Percentiles rank a stretch among this genome's conserved stretches.
Conservation (phyloP, 495 filamentous ascomycete species). For the Cairneyella variabilis region DNA sequence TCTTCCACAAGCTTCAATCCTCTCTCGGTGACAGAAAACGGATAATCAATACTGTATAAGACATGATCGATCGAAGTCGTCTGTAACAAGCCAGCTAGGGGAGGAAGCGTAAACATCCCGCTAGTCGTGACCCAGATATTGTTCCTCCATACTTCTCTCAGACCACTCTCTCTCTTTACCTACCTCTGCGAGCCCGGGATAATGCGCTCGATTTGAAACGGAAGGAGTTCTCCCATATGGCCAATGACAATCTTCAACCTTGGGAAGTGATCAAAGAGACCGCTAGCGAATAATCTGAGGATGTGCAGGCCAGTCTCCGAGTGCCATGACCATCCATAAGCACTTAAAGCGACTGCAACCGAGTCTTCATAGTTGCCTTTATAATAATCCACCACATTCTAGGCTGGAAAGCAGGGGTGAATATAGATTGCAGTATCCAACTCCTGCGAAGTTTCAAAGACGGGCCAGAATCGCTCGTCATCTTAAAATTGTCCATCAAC, state of each 20-base stretch:
- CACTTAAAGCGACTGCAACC: constrained; percentile 34
- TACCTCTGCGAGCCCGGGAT: constrained; percentile 49
- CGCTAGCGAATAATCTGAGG: constrained; percentile 9
- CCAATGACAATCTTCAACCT: constrained; percentile 60
- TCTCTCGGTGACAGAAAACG: constrained; percentile 44
- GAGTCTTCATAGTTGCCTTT: constrained; percentile 35
- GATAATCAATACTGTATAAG: constrained; percentile 59
- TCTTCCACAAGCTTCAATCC: constrained; percentile 43
- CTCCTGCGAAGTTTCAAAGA: constrained; percentile 46
- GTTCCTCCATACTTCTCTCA: constrained; percentile 30
- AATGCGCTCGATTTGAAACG: constrained; percentile 61
- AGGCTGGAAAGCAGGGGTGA: constrained; percentile 49
- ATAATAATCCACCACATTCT: constrained; percentile 45
- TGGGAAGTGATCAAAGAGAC: constrained; percentile 49
- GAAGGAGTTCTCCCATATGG: constrained; percentile 62
- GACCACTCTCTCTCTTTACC: background rate
- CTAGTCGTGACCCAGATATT: constrained; percentile 67
- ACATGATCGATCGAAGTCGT: constrained; percentile 51
- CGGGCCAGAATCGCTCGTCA: constrained; percentile 34
- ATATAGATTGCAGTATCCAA: constrained; percentile 57
- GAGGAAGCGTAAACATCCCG: constrained; percentile 55
- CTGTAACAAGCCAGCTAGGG: constrained; percentile 46
- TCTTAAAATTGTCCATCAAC: constrained; percentile 35
- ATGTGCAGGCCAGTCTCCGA: constrained; percentile 39
- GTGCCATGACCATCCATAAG: constrained; percentile 44